phyloP scores from a whole-genome alignment of 768 basidiomycete genomes.

The Suillus brevipes region DNA sequence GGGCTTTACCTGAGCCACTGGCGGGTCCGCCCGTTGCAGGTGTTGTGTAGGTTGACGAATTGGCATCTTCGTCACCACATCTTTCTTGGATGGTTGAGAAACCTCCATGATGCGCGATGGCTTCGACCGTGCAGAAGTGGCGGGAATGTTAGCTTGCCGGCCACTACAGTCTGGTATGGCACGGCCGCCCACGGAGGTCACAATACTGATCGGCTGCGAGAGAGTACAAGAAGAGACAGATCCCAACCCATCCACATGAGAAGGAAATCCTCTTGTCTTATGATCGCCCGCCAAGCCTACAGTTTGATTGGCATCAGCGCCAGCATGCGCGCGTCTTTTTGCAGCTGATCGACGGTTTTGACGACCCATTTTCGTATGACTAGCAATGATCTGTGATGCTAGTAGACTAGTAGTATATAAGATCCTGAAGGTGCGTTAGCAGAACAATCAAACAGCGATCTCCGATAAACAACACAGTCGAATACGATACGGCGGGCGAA shows the following conservation, averaged over 20 bases:
- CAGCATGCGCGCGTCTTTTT: background rate
- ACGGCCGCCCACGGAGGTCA: background rate
- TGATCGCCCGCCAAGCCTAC: background rate
- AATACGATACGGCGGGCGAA: background rate
- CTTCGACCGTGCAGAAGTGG: background rate
- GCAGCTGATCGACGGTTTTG: background rate
- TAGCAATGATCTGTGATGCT: background rate
- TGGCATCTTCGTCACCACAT: background rate
- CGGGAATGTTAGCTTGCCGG: background rate
- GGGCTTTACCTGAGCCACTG: background rate
- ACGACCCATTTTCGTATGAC: background rate
- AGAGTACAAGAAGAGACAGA: background rate
- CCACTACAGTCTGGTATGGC: background rate
- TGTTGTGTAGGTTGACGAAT: background rate
- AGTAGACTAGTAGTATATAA: background rate
- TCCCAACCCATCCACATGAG: background rate
- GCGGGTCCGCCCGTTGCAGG: background rate
- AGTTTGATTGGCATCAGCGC: background rate
- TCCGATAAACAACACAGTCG: background rate
- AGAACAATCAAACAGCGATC: background rate
- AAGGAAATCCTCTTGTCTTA: background rate
- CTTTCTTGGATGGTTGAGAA: background rate
- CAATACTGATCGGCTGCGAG: background rate
- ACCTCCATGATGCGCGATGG: background rate
- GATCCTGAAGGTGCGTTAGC: background rate